phyloP scores from a whole-genome alignment of 2,329 filamentous ascomycete species.

The Colletotrichum tamarilloi region DNA sequence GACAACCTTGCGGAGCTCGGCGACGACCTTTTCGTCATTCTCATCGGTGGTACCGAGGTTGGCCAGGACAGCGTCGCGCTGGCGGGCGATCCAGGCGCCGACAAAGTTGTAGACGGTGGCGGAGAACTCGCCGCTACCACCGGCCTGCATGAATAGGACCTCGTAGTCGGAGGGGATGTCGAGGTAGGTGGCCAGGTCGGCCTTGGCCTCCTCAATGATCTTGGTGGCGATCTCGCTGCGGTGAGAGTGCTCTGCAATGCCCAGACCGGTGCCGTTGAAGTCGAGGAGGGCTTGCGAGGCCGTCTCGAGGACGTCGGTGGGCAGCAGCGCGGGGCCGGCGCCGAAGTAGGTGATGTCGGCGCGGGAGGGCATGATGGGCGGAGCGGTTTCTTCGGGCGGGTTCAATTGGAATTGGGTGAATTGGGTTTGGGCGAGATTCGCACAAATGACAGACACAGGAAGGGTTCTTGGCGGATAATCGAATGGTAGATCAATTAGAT shows the following conservation, averaged over 20 bases:
- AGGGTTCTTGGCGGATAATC: not conserved
- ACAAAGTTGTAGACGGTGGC: slow-evolving; percentile 88
- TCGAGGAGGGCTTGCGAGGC: slow-evolving; percentile 84
- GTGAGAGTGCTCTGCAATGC: slow-evolving; percentile 90
- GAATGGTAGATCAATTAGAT: slow-evolving; percentile 1
- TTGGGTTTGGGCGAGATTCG: not conserved
- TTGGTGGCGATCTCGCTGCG: slow-evolving; percentile 81
- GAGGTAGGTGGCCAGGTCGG: slow-evolving; percentile 77
- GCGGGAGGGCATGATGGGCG: slow-evolving; percentile 72
- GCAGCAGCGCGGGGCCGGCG: slow-evolving; percentile 88
- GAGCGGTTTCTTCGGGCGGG: not conserved
- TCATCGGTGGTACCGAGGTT: slow-evolving; percentile 59
- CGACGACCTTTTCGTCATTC: slow-evolving; percentile 62
- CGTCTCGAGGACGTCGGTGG: slow-evolving; percentile 81
- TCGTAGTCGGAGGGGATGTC: slow-evolving; percentile 90
- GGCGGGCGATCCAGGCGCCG: slow-evolving; percentile 81
- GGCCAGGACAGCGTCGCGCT: slow-evolving; percentile 68
- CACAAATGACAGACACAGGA: not conserved
- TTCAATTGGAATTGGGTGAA: not conserved
- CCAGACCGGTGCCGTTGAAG: slow-evolving; percentile 83
- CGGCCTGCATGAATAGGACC: slow-evolving; percentile 87
- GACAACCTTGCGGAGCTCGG: slow-evolving; percentile 71
- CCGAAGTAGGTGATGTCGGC: slow-evolving; percentile 87
- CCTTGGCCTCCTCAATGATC: slow-evolving; percentile 84
- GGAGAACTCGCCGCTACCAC: slow-evolving; percentile 87